phyloP scores from a whole-genome alignment of 2,329 filamentous ascomycete species.

The Diaporthe batatas region DNA sequence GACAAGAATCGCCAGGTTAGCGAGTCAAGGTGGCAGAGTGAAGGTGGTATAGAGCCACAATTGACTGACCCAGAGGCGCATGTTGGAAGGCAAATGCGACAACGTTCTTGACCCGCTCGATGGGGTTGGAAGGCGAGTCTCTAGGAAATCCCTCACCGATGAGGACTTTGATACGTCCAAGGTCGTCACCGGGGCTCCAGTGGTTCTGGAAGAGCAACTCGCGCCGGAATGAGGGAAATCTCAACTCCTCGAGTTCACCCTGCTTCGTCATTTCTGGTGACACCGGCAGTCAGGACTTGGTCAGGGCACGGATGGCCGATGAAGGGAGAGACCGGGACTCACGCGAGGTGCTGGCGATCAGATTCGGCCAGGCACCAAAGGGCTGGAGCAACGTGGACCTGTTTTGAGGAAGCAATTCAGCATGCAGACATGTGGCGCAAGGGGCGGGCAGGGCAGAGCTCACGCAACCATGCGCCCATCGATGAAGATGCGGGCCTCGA shows the following conservation, averaged over 20 bases:
- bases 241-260: slow-evolving; percentile 72
- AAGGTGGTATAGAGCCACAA: neutral
- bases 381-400: slow-evolving; percentile 70
- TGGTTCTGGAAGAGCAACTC: slow-evolving; percentile 77
- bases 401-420: neutral
- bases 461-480: slow-evolving; percentile 77
- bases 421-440: no score
- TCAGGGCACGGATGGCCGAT: no score
- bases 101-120: slow-evolving; percentile 78
- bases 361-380: slow-evolving; percentile 63
- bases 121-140: slow-evolving; percentile 63
- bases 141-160: slow-evolving; percentile 80
- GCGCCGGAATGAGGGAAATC: slow-evolving; percentile 79
- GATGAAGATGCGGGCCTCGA: slow-evolving; percentile 76
- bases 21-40: no score
- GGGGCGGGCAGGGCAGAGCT: slow-evolving; percentile 45
- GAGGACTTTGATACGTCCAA: slow-evolving; percentile 82
- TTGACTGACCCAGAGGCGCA: slow-evolving; percentile 76
- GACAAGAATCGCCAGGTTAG: slow-evolving; percentile 6
- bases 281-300: neutral
- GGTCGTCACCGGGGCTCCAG: slow-evolving; percentile 79
- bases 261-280: slow-evolving; percentile 64
- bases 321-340: slow-evolving; percentile 34
- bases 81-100: slow-evolving; percentile 88
- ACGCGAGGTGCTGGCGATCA: slow-evolving; percentile 62